These are phyloP conservation scores for Colletotrichum gloeosporioides DNA, from an alignment of 2,329 filamentous ascomycete species.

Conservation along the genomic window DNA sequence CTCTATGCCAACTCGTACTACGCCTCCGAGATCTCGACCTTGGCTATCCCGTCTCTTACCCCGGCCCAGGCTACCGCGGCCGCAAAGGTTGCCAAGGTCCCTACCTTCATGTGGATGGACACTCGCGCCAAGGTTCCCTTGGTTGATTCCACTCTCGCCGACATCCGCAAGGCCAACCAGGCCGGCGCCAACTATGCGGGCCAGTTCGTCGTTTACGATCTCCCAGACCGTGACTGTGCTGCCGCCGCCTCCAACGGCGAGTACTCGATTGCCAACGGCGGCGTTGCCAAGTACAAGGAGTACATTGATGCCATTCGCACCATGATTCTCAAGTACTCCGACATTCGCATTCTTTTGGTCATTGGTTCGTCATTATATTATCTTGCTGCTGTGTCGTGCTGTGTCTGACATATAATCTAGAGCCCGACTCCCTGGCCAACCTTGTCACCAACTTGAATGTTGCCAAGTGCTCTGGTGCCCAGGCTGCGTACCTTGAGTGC, in stretches of 20 bases:
- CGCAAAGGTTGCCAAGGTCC: constrained; percentile 55
- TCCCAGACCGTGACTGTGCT: constrained; percentile 64
- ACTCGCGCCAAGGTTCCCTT: constrained; percentile 53
- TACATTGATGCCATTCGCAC: constrained; percentile 58
- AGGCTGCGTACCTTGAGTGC: constrained; percentile 53
- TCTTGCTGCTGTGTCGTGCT: constrained; percentile 1
- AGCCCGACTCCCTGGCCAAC: constrained; percentile 65
- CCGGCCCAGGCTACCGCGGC: constrained; percentile 58
- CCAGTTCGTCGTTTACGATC: constrained; percentile 61
- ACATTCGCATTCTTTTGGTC: constrained; percentile 49
- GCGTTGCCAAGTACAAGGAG: constrained; percentile 57
- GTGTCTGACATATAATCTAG: constrained; percentile 33
- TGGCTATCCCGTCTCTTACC: constrained; percentile 68
- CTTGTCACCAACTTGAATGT: constrained; percentile 60
- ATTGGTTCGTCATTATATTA: constrained; percentile 36
- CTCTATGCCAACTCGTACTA: constrained; percentile 62
- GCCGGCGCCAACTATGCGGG: constrained; percentile 47
- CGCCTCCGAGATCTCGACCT: constrained; percentile 56
- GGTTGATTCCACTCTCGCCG: constrained; percentile 49
- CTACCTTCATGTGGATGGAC: constrained; percentile 61
- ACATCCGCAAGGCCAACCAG: constrained; percentile 43
- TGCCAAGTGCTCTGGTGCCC: constrained; percentile 53
- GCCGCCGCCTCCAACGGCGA: constrained; percentile 64
- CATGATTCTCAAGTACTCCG: constrained; percentile 46
- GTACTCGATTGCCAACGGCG: constrained; percentile 54